phyloP scores from a whole-genome alignment of 768 basidiomycete genomes.

The Suillus fuscotomentosus region DNA sequence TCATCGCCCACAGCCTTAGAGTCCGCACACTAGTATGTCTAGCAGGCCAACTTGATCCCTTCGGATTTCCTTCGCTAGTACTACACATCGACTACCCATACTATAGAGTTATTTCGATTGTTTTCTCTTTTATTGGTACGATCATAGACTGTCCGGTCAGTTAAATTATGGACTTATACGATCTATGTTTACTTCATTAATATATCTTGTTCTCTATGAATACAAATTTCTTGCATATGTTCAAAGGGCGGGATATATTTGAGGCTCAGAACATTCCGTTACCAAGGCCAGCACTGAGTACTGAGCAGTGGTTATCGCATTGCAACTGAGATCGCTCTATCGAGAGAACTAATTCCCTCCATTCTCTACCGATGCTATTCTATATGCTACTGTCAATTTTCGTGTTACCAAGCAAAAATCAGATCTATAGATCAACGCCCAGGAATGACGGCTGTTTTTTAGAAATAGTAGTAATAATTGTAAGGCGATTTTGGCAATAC shows the following conservation, averaged over 20 bases:
- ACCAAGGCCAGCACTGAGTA: neutral
- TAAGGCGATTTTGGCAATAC: neutral
- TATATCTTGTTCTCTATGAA: neutral
- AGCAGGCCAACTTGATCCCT: neutral
- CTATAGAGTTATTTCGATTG: neutral
- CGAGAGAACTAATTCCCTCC: neutral
- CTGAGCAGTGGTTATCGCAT: neutral
- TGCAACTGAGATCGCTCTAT: neutral
- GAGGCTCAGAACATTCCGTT: neutral
- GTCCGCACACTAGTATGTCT: neutral
- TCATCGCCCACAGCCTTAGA: neutral
- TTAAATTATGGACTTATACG: neutral
- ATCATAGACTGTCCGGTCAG: neutral
- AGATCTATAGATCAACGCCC: neutral
- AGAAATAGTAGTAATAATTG: neutral
- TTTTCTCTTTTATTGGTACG: neutral
- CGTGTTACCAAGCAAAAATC: neutral
- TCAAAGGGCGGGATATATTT: neutral
- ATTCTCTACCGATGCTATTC: neutral
- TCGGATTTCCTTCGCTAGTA: neutral
- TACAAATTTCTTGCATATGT: neutral
- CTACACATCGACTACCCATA: neutral
- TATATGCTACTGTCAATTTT: neutral
- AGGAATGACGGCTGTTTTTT: neutral
- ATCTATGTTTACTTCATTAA: neutral